Evolutionary conservation across 1,284 basidiomycete species (phyloP), one percentile per base, ranked within the genome.

Genomic region (Apiotrichum laibachii): DNA sequence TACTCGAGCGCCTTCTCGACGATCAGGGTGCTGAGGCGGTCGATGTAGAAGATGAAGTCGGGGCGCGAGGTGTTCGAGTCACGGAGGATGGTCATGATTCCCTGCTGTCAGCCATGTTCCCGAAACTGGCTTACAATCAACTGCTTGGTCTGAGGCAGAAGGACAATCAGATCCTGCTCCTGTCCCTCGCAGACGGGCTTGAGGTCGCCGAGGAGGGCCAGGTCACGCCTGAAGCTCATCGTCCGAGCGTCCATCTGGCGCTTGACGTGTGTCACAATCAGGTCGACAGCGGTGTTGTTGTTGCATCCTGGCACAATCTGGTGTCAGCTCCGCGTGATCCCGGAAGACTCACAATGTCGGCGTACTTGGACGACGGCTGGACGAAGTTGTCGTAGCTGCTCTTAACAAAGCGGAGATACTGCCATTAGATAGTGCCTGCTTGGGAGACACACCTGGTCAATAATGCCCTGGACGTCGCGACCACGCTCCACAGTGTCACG

Each of bases 341-440:
- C 33, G 35, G 35, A 6, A 6, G 21, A 33, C 85, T 70, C 65
- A 92, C 90, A 50, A 95, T 90, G 71, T 98, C 92, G 5, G 94
- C 93, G 72, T 88, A 83, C 43, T 86, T 84, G 15, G 91, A 85
- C 2, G 90, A 90, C 0, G 93, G 93, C 49, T 86, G 85, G n/a
- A 99, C 92, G 67, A 94, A 96, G 72, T 92, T 90, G 75, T 99
- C 95, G 68, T 89, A 96, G 11, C 91, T 87, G 3, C 90, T 91
- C 72, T 95, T 95, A 67, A 96, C 94, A 71, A 88, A 95, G 49
- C 91, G 87, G 39, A 95, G 82, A 70, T 95, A 76, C 65, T 72
- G 51, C 19, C 22, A 42, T 63, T 31, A 64, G 55, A 31, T 18
- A 34, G 35, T 33, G 12, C 22, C n/a, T 26, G 43, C 21, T 40